Percentiles rank a stretch among this genome's conserved stretches.
phyloP scores from a whole-genome alignment of 2,329 filamentous ascomycete species.

The Pezicula carpinea region DNA sequence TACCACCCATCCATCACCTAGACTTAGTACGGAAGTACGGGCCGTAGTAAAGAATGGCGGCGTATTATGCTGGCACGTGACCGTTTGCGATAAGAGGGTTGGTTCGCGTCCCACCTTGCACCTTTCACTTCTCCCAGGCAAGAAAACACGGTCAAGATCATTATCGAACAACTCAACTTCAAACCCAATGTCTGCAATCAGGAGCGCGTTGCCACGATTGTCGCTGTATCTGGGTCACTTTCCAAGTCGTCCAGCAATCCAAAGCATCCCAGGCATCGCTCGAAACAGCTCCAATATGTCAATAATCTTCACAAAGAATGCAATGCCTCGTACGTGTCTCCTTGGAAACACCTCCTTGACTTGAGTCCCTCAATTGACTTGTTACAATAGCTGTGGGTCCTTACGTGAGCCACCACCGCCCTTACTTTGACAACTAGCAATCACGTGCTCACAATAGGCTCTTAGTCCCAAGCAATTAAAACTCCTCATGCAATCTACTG shows the following conservation, averaged over 20 bases:
- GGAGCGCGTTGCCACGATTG: not conserved
- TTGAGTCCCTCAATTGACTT: slow-evolving; percentile 4
- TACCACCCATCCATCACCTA: too few species aligned
- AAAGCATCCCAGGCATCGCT: slow-evolving; percentile 26
- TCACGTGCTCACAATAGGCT: slow-evolving; percentile 13
- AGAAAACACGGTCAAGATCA: too few species aligned
- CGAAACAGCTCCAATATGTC: slow-evolving; percentile 41
- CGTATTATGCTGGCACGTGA: too few species aligned
- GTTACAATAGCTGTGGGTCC: slow-evolving; percentile 53
- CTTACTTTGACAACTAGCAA: not conserved
- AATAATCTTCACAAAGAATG: slow-evolving; percentile 52
- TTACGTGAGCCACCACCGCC: slow-evolving; percentile 43
- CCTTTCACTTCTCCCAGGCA: too few species aligned
- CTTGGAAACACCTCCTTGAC: not conserved
- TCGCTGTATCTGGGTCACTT: not conserved
- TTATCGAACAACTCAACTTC: too few species aligned
- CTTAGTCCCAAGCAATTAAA: slow-evolving; percentile 62
- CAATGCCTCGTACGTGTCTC: slow-evolving; percentile 38
- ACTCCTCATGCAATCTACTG: slow-evolving; percentile 62
- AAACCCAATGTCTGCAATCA: not conserved
- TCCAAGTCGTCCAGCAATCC: not conserved
- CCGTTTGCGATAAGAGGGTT: too few species aligned
- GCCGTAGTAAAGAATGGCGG: too few species aligned
- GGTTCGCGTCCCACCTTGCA: too few species aligned
- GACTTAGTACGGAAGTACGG: too few species aligned